Evolutionary conservation across 331 rosid genomes (phyloP).

Genomic region (Quercus lobata): DNA sequence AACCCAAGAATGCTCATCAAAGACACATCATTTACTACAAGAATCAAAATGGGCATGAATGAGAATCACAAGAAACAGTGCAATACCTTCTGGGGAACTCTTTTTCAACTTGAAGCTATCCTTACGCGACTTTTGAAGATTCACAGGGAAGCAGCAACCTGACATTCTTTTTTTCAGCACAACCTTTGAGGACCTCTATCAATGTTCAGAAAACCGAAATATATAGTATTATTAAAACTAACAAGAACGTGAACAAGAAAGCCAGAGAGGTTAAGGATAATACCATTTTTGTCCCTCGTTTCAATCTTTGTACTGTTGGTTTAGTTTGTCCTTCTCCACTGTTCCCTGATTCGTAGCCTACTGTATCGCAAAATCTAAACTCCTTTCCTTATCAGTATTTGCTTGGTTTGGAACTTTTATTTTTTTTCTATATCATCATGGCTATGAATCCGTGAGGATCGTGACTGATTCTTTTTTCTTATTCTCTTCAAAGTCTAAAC

Average conservation of each 20-base stretch:
- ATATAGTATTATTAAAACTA: not conserved
- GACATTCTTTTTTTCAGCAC: conserved; percentile 14
- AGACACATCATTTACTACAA: not conserved
- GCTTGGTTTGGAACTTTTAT: too few species aligned
- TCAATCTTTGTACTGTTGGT: too few species aligned
- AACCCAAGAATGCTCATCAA: not conserved
- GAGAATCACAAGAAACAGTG: conserved; percentile 1
- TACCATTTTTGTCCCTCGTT: not conserved
- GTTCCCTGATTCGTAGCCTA: too few species aligned
- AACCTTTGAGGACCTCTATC: not conserved
- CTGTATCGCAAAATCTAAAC: too few species aligned
- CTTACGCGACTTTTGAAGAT: conserved; percentile 1
- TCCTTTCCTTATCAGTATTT: too few species aligned
- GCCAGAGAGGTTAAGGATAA: not conserved
- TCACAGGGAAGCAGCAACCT: conserved; percentile 45
- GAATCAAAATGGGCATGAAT: not conserved
- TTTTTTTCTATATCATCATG: too few species aligned
- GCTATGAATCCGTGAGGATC: too few species aligned
- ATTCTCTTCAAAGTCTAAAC: too few species aligned
- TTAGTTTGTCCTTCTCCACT: too few species aligned
- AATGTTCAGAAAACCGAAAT: not conserved
- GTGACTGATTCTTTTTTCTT: too few species aligned
- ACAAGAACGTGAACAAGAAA: too few species aligned
- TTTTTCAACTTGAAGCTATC: conserved; percentile 15
- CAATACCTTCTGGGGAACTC: conserved; percentile 16